Conservation (phyloP, 306 rosid genomes). For the Rosa lucieae region DNA sequence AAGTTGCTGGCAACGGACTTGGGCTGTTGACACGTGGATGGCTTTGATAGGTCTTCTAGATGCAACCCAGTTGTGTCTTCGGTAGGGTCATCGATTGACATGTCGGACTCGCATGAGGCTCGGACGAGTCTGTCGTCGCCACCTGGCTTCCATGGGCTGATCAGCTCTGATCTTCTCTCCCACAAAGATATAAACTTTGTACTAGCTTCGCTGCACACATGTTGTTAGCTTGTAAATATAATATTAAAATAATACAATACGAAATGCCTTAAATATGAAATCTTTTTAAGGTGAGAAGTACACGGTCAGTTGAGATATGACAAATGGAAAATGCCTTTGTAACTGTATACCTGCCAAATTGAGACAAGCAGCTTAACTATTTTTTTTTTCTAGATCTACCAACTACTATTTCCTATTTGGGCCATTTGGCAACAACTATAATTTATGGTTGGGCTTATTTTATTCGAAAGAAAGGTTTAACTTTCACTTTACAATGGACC, state of each 20-base stretch:
- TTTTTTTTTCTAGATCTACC: slow-evolving; percentile 4
- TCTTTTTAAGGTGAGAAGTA: slow-evolving; percentile 12
- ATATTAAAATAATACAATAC: background rate
- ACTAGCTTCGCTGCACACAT: slow-evolving; percentile 77
- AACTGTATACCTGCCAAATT: slow-evolving; percentile 34
- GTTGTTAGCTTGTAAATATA: background rate
- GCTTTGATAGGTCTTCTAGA: slow-evolving; percentile 19
- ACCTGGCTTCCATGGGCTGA: slow-evolving; percentile 54
- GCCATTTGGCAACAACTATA: background rate
- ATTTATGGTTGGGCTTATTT: background rate
- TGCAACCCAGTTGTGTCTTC: slow-evolving; percentile 47
- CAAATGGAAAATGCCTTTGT: slow-evolving; percentile 21
- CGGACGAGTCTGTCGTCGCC: slow-evolving; percentile 59
- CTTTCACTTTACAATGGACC: slow-evolving; percentile 21
- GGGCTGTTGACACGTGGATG: slow-evolving; percentile 59
- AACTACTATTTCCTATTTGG: background rate
- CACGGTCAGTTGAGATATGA: slow-evolving; percentile 18
- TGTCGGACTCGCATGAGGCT: slow-evolving; percentile 82
- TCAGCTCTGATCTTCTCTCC: slow-evolving; percentile 70
- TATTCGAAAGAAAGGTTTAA: background rate
- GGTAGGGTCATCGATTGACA: slow-evolving; percentile 83
- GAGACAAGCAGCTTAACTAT: slow-evolving; percentile 19
- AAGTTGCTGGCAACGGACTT: slow-evolving; percentile 36
- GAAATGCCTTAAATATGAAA: background rate
- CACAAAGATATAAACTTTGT: slow-evolving; percentile 51